Base-by-base conservation (phyloP, 2,329 filamentous ascomycete species). In the Alternaria ventricosa region DNA sequence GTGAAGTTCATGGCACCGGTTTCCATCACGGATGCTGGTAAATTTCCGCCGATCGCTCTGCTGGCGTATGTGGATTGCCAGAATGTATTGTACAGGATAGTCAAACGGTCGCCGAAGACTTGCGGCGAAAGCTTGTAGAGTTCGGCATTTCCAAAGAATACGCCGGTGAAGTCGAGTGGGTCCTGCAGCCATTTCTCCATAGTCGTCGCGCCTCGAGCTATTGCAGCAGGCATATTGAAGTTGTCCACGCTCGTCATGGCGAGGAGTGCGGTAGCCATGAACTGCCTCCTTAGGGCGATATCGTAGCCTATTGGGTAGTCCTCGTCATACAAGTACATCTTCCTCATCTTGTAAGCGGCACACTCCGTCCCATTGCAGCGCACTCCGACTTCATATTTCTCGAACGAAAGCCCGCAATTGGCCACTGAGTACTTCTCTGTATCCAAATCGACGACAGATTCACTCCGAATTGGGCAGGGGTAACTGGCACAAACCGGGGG, bases 61-160 rank as follows among this genome's bases (percentile, higher is more conserved):
- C 72, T 70, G 8, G 69, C 74, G 56, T 71, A 78, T 11, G 74
- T 75, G 3, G 69, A 67, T 22, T 76, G 74, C 36, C 67, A 74
- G 47, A 76, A 78, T 0, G 72, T 70, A 20, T 76, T 77, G 57
- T 68, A 71, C 1, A 76, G 4, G 0, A 76, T 73, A 0, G 71
- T 73, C n/a, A 77, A 47, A 1, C 72, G 66, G 6, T 70, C 63
- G 2, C 66, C 68, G 15, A 76, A 67, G 3, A 68, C 20, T 3
- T 70, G 62, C 2, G 66, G 54, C 9, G 69, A 53, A 1, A 75
- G 44, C 12, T 70, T 55, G 25, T 70, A 72, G 3, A 77, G 67
- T 8, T 73, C 41, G 8, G 70, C 70, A 7, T 67, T 69, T 8
- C 27, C 44, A 44, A 41, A 63, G n/a, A 27, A 60, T 5, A 59